phyloP scores from a whole-genome alignment of 1,139 yeast genomes.

The Suhomyces panamericanus region DNA sequence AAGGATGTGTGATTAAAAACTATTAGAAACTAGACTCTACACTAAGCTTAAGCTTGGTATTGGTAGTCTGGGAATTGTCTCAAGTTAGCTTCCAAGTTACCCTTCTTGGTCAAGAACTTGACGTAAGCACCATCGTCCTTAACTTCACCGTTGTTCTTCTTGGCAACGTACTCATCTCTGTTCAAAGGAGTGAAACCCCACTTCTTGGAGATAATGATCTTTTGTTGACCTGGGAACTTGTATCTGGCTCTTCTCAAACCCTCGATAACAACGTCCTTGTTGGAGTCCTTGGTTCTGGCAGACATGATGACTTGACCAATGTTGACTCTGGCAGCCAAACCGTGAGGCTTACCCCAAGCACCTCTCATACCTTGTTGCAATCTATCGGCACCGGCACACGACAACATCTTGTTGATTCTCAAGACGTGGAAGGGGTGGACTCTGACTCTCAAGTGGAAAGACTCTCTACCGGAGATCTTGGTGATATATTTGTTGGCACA shows the following conservation, averaged over 20 bases:
- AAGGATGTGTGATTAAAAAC: constrained; percentile 6
- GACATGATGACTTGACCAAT: constrained; percentile 99
- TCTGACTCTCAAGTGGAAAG: constrained; percentile 99
- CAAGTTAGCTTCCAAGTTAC: constrained; percentile 90
- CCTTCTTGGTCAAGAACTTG: constrained; percentile 96
- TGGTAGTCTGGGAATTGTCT: constrained; percentile 93
- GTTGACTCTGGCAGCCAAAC: constrained; percentile 98
- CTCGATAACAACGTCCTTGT: constrained; percentile 97
- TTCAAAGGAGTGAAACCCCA: constrained; percentile 99
- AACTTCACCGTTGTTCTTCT: constrained; percentile 96
- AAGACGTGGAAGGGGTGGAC: constrained; percentile 99
- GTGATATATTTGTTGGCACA: constrained; percentile 99
- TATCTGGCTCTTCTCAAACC: constrained; percentile 99
- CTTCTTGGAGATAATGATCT: constrained; percentile 97
- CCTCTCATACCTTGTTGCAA: constrained; percentile 99
- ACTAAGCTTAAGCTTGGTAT: constrained; percentile 42
- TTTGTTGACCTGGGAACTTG: constrained; percentile 99
- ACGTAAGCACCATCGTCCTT: constrained; percentile 99
- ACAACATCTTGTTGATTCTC: constrained; percentile 99
- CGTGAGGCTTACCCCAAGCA: constrained; percentile 99
- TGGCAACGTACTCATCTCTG: constrained; percentile 95
- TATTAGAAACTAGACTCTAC: constrained; percentile 7
- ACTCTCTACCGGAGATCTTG: constrained; percentile 96
- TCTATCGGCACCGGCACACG: constrained; percentile 99
- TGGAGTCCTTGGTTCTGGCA: constrained; percentile 96